Conservation (phyloP, 306 rosid genomes). For the Rubus parviflorus region DNA sequence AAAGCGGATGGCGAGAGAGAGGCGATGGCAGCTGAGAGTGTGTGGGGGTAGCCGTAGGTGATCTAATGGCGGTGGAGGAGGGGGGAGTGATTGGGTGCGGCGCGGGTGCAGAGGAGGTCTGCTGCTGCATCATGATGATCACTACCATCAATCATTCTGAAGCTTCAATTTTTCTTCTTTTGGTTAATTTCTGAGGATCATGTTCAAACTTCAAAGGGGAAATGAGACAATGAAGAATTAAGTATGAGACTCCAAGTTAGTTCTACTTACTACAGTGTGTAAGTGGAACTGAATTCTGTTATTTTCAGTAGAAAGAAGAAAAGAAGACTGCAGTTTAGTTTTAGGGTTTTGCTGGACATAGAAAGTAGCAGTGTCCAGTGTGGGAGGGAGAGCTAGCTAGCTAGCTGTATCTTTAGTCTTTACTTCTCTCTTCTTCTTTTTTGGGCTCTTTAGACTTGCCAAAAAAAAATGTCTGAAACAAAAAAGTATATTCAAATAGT, state of each 20-base stretch:
- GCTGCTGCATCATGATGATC: conserved; percentile 70
- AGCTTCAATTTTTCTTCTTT: not conserved
- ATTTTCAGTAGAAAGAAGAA: not conserved
- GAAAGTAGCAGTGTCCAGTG: not conserved
- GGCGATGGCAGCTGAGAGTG: conserved; percentile 35
- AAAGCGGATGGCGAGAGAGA: conserved; percentile 46
- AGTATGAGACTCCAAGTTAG: no score
- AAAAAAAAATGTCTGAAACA: not conserved
- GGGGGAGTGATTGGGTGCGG: conserved; percentile 59
- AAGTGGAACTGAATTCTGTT: not conserved
- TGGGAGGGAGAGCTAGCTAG: not conserved
- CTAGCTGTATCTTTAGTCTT: not conserved
- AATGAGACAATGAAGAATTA: not conserved
- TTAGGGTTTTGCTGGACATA: not conserved
- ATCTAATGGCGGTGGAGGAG: conserved; percentile 56
- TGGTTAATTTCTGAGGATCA: conserved; percentile 21
- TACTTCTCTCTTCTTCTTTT: not conserved
- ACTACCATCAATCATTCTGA: conserved; percentile 84
- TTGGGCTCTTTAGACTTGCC: not conserved
- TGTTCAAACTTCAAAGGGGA: not conserved
- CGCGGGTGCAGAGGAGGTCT: conserved; percentile 63
- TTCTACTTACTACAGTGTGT: no score
- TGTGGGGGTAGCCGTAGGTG: conserved; percentile 45
- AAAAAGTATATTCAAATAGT: not conserved
- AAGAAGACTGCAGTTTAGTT: not conserved